Evolutionary conservation across 768 basidiomycete genomes (phyloP), one percentile per base, ranked within the genome.

Genomic region (Leccinellum rugosiceps): DNA sequence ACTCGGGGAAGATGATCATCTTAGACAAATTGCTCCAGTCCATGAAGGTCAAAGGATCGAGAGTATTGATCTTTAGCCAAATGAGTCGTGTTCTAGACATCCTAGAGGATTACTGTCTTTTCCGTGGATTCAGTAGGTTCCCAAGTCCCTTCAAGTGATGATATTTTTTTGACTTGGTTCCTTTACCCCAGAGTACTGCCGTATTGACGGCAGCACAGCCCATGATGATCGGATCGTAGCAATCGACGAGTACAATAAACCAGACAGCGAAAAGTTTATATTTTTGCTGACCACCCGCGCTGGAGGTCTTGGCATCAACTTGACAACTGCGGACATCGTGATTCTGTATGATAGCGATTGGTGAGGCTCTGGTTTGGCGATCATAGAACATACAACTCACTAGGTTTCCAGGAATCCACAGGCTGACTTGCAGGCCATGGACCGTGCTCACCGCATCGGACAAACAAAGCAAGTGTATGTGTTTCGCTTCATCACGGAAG

Each of bases 1-100:
- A 96, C 69, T 90, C 84, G 0, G 97, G 96, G 35, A 98, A 98
- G 76, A 98, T 98, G 96, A 77, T 96, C 54, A 95, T 99, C 58
- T 83, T 99, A 28, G 95, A 99, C 77, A 98, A 94, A 72, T 79
- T 99, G 0, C 83, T 98, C 19, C 78, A 78, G 56, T 84, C 81
- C 32, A 89, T 98, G 92, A 93, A 92, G 67, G 86, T 75, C 23
- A 94, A 94, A 70, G 95, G 94, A n/a, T 96, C 93, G 3, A 84
- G 96, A 8, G 91, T 94, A 3, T 83, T 98, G 63, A 97, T 99
- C 59, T 99, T 99, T 78, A 96, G 93, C 65, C 97, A 98, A 73
- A 98, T 99, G 97, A 95, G 92, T 74, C 88, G 97, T n/a, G 91
- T 98, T 57, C 80, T 80, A 14, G 97, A 99, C 72, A 98, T 99